Base-by-base conservation (phyloP, 2,329 filamentous ascomycete genomes). In the Penicillium sp. region DNA sequence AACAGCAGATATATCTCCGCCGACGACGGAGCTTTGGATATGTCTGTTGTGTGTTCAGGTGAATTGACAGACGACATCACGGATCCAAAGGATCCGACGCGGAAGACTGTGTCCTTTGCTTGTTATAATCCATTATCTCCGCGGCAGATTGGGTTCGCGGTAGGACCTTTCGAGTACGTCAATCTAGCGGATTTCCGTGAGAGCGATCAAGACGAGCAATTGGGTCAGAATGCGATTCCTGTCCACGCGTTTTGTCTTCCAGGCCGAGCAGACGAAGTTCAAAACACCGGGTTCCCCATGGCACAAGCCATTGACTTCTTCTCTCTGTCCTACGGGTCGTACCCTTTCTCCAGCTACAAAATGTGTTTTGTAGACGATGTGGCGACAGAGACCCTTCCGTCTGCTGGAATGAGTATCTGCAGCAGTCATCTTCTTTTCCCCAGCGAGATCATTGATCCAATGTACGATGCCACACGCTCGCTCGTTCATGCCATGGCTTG, bases 301-400 rank as follows among this genome's bases (percentile, higher is more conserved):
- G 86, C 90, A 18, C 83, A 74, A 56, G 89, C 90, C 1, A 84
- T 95, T n/a, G 93, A 98, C 66, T 88, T 86, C 66, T 90, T 97
- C 63, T 88, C 88, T 4, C 81, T 91, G 54, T 87, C 84, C 4
- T 97, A 91, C 65, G 89, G 90, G 26, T 85, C 86, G 24, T 98
- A 95, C 65, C 90, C 93, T 0, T 97, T 93, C 65, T 81, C 87
- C 27, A 90, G 86, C 62, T 97, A 94, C 75, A 95, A 95, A 62
- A 73, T 97, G 46, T 90, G 88, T 57, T 98, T 98, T 59, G 84
- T 98, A 13, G 93, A 98, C 59, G 93, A 98, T 66, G 79, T 93
- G 65, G 73, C 85, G 1, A 76, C 81, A 28, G 86, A 95, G 49
- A 85, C 86, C 1, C 76, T 85, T 18, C 81, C 90, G 13, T 81